Evolutionary conservation across 129 eudicot species (phyloP).

Genomic region (Saussurea involucrata): DNA sequence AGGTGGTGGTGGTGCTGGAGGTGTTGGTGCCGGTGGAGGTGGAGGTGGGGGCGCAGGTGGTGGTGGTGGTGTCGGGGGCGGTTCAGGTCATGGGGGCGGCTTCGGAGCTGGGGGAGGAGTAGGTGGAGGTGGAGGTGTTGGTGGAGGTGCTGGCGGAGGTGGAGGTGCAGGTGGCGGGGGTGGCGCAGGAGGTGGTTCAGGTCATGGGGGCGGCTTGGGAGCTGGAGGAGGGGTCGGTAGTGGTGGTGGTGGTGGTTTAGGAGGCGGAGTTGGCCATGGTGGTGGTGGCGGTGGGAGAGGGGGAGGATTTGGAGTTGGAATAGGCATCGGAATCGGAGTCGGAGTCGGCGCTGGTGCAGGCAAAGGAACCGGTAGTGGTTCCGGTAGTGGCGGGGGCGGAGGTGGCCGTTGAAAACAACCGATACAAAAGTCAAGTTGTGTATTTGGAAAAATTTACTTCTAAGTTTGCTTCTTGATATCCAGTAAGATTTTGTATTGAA

Average conservation of each 20-base stretch:
- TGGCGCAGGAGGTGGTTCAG: slow-evolving; percentile 39
- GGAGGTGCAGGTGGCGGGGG: slow-evolving; percentile 43
- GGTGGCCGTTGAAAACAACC: slow-evolving; percentile 4
- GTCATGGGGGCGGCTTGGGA: slow-evolving; percentile 36
- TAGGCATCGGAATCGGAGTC: slow-evolving; percentile 28
- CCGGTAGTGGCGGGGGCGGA: slow-evolving; percentile 21
- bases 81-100: slow-evolving; percentile 26
- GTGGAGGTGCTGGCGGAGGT: slow-evolving; percentile 38
- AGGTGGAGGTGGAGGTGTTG: slow-evolving; percentile 28
- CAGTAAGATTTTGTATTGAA: slow-evolving; percentile 1
- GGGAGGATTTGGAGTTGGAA: slow-evolving; percentile 21
- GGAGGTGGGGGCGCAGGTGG: slow-evolving; percentile 5
- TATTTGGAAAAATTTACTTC: not conserved
- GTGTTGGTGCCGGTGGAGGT: slow-evolving; percentile 23
- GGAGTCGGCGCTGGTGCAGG: slow-evolving; percentile 22
- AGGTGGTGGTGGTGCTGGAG: slow-evolving; percentile 18
- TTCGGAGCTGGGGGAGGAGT: slow-evolving; percentile 41
- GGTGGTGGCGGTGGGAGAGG: slow-evolving; percentile 28
- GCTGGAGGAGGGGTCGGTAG: slow-evolving; percentile 30
- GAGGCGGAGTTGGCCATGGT: not conserved
- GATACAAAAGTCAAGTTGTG: slow-evolving; percentile 10
- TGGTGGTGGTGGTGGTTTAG: not conserved
- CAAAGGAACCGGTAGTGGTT: slow-evolving; percentile 12
- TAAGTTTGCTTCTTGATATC: not conserved
- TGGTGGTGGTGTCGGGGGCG: slow-evolving; percentile 18